Base-by-base conservation (phyloP, 352 stramenopile genomes). In the Pythium volutum region DNA sequence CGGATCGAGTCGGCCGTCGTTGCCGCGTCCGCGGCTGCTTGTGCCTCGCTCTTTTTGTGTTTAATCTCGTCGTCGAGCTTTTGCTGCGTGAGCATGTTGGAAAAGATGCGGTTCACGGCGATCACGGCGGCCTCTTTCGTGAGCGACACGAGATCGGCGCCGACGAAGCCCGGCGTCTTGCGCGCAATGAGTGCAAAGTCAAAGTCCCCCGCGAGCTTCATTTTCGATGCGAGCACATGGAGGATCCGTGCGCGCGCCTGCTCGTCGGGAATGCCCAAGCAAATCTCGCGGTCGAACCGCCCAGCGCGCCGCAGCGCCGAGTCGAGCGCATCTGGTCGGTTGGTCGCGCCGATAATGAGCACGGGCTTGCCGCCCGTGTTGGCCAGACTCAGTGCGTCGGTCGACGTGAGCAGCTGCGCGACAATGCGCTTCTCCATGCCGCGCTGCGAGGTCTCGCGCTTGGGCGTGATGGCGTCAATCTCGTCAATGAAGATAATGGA, bases 401-500 rank as follows among this genome's bases (percentile, higher is more conserved):
- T 93, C 33, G 82, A 95, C 49, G 91, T 97, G 20, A 99, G 75
- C 31, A 99, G 77, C 75, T 98, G 94, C 9, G 94, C 97, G 12
- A 99, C 96, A 50, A 99, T 98, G 47, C 96, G 78, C 73, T 98
- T 98, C 76, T 99, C 96, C 89, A 98, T 97, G 58, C 97, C 93
- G 41, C 93, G 89, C 39, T 90, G 88, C 31, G 90, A 93, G 6
- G 80, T 97, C 69, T 97, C 96, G 59, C 95, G 76, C 71, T 98
- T 97, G 18, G 94, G 93, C 23, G 94, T 97, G 79, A 98, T 98
- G 9, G 95, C 97, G 66, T 99, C 95, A 71, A 99, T 96, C 70
- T 98, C 95, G 63, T 99, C 96, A 65, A 99, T 98, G 70, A 99
- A 99, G 59, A 99, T 91, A 70, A 99, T 98, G 9, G 97, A 93